Conservation (phyloP, 2,329 filamentous ascomycete species). For the Sordariomycetes sp. region DNA sequence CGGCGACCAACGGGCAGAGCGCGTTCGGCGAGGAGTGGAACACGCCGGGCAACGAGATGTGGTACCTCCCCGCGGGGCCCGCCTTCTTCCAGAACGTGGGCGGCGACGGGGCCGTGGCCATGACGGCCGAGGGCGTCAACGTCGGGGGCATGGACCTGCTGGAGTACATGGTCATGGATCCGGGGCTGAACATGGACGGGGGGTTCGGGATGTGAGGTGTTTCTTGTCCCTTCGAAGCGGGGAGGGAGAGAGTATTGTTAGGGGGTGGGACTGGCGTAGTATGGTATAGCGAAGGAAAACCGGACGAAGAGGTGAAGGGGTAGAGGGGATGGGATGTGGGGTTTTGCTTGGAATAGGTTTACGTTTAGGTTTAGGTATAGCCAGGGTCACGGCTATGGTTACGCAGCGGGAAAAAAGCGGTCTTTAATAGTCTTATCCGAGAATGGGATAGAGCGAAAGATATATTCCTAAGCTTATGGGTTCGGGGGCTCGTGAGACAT, state of each 20-base stretch:
- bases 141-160: slow-evolving; percentile 56
- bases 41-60: slow-evolving; percentile 48
- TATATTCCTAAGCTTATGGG: too few species aligned
- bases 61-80: slow-evolving; percentile 54
- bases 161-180: slow-evolving; percentile 57
- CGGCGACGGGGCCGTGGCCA: slow-evolving; percentile 48
- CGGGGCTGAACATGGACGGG: slow-evolving; percentile 6
- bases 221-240: background rate
- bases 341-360: too few species aligned
- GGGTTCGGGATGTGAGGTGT: background rate
- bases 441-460: too few species aligned
- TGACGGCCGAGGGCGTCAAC: slow-evolving; percentile 58
- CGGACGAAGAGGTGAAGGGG: too few species aligned
- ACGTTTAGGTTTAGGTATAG: too few species aligned
- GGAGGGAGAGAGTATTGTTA: background rate
- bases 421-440: too few species aligned
- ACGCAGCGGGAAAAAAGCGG: too few species aligned
- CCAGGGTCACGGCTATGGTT: too few species aligned
- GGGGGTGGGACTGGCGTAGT: too few species aligned
- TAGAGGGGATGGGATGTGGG: too few species aligned
- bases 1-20: slow-evolving; percentile 21
- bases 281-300: too few species aligned
- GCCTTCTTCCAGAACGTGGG: slow-evolving; percentile 57
- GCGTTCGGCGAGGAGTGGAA: slow-evolving; percentile 43
- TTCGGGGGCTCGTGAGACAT: too few species aligned